Conservation (phyloP, 306 rosid genomes). For the Lotus japonicus region DNA sequence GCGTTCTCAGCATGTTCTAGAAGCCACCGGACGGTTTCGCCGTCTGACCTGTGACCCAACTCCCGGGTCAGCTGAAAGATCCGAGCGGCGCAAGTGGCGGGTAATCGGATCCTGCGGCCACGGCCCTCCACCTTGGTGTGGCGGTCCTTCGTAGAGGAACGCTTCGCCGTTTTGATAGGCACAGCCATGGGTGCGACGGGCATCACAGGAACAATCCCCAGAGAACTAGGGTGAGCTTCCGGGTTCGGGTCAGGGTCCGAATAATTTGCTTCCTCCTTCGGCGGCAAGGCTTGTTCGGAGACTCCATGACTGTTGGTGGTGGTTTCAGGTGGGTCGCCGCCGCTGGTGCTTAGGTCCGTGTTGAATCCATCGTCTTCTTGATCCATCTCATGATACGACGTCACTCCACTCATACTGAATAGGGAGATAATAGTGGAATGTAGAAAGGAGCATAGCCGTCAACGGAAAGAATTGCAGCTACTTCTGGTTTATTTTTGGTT, state of each 20-base stretch:
- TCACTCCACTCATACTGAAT: background rate
- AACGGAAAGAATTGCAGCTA: background rate
- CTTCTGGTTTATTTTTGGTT: background rate
- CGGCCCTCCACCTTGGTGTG: conserved; percentile 31
- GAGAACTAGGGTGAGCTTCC: background rate
- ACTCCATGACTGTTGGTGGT: background rate
- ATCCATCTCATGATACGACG: conserved; percentile 8
- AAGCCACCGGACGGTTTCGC: conserved; percentile 30
- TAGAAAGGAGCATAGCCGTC: too few species aligned
- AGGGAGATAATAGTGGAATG: background rate
- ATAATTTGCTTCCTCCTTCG: conserved; percentile 19
- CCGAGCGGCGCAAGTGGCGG: conserved; percentile 29
- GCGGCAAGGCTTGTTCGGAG: background rate
- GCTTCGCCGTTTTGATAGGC: background rate
- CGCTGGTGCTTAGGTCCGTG: conserved; percentile 20
- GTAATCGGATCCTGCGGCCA: conserved; percentile 33
- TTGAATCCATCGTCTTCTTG: conserved; percentile 25
- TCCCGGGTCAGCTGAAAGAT: conserved; percentile 34
- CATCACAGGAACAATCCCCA: conserved; percentile 23
- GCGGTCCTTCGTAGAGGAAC: conserved; percentile 33
- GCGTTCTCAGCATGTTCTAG: conserved; percentile 23
- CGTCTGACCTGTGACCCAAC: conserved; percentile 30
- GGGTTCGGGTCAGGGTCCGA: conserved; percentile 14
- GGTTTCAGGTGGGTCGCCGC: background rate
- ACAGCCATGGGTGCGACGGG: background rate